A percentile compares a stretch with the other conserved stretches of the same genome.
Evolutionary conservation across 345 rosid genomes (phyloP).

Genomic region (Aurinia saxatilis): DNA sequence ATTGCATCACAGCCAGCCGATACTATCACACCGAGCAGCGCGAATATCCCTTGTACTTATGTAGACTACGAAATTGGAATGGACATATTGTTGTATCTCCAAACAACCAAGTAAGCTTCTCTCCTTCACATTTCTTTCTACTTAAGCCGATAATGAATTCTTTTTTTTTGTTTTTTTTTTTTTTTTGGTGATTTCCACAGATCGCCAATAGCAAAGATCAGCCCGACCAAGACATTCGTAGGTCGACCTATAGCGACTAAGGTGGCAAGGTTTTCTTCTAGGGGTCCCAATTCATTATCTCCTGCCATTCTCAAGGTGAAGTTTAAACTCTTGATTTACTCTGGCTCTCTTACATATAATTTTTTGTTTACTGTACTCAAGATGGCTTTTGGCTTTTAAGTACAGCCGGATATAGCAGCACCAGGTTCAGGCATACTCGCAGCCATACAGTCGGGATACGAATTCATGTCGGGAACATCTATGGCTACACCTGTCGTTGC

Average conservation of each 20-base stretch:
- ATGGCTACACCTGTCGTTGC: slow-evolving; percentile 63
- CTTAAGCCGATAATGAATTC: not conserved
- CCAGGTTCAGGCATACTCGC: slow-evolving; percentile 68
- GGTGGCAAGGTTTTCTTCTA: slow-evolving; percentile 58
- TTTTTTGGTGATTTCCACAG: slow-evolving; percentile 20
- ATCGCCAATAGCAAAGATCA: slow-evolving; percentile 53
- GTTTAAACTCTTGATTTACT: not conserved
- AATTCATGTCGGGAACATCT: slow-evolving; percentile 57
- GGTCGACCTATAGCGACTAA: slow-evolving; percentile 49
- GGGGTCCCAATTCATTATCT: slow-evolving; percentile 62
- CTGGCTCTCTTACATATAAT: not conserved
- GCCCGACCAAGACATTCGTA: slow-evolving; percentile 37
- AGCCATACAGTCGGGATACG: slow-evolving; percentile 28
- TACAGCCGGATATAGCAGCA: slow-evolving; percentile 86
- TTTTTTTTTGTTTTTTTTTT: not conserved
- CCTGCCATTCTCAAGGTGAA: slow-evolving; percentile 63
- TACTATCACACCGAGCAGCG: slow-evolving; percentile 12
- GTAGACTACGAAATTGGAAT: slow-evolving; percentile 64
- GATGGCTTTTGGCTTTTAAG: not conserved
- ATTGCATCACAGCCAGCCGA: slow-evolving; percentile 41
- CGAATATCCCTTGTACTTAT: slow-evolving; percentile 38
- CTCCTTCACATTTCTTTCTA: not conserved
- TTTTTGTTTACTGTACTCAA: not conserved
- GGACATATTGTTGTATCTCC: slow-evolving; percentile 47
- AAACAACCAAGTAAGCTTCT: slow-evolving; percentile 29